A percentile compares a stretch with the other conserved stretches of the same genome.
phyloP scores from a whole-genome alignment of 2,329 filamentous ascomycete species.

The Scedosporium dehoogii region DNA sequence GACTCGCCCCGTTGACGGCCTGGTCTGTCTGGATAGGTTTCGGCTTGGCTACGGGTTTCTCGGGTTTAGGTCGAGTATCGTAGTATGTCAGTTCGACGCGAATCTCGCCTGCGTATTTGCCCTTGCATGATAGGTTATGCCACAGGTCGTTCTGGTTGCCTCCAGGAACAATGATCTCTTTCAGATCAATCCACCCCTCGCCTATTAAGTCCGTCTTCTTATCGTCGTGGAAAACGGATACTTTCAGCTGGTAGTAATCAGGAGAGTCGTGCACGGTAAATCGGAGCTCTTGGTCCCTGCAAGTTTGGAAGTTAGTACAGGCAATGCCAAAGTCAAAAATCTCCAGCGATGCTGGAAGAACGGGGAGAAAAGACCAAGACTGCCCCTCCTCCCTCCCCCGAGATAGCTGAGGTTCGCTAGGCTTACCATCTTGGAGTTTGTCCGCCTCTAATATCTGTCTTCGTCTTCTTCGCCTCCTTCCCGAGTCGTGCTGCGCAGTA shows the following conservation, averaged over 20 bases:
- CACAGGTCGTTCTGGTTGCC: conserved; percentile 92
- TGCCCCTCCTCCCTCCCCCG: neutral
- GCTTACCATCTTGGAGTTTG: conserved; percentile 89
- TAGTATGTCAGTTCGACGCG: conserved; percentile 95
- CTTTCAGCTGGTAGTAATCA: conserved; percentile 91
- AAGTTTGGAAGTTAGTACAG: conserved; percentile 1
- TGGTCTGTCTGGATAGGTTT: conserved; percentile 28
- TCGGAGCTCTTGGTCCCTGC: conserved; percentile 92
- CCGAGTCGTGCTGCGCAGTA: conserved; percentile 90
- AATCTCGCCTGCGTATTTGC: conserved; percentile 93
- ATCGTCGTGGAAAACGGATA: conserved; percentile 96
- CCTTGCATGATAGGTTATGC: conserved; percentile 78
- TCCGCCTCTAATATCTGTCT: conserved; percentile 84
- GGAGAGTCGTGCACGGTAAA: conserved; percentile 94
- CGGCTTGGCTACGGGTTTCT: conserved; percentile 54
- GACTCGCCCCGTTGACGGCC: conserved; percentile 22
- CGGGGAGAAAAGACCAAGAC: too few species aligned
- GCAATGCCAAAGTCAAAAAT: neutral
- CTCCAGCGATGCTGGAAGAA: too few species aligned
- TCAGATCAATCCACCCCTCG: conserved; percentile 81
- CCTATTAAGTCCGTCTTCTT: conserved; percentile 96
- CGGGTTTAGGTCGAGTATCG: conserved; percentile 73
- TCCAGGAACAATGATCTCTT: conserved; percentile 69
- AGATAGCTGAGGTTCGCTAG: neutral
- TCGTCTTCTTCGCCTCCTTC: conserved; percentile 96